phyloP scores from a whole-genome alignment of 805 yeast species.

The Priceomyces carsonii region DNA sequence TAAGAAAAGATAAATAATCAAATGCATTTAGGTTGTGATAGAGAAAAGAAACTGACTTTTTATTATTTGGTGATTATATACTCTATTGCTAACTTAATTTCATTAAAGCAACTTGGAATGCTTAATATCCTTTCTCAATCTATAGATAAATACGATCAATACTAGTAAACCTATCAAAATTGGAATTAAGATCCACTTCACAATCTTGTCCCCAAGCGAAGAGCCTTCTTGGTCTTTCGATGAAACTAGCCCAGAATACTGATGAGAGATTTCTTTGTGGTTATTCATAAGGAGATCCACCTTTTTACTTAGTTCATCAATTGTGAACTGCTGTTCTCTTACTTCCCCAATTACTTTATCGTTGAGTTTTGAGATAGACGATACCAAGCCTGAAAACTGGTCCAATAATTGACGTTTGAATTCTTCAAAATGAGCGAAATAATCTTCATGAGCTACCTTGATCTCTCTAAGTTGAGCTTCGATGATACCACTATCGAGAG shows the following conservation, averaged over 20 bases:
- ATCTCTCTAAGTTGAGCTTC: conserved; percentile 18
- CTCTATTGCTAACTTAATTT: too few species aligned
- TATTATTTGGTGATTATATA: too few species aligned
- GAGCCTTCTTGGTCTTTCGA: conserved; percentile 14
- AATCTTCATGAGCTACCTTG: neutral
- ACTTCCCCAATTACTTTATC: conserved; percentile 43
- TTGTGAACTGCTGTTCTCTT: conserved; percentile 37
- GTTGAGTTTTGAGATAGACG: conserved; percentile 30
- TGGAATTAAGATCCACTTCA: conserved; percentile 44
- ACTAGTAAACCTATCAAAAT: conserved; percentile 39
- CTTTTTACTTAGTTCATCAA: conserved; percentile 33
- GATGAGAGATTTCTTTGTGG: conserved; percentile 37
- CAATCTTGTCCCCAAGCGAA: conserved; percentile 20
- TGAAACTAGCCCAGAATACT: conserved; percentile 20
- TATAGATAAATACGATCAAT: conserved; percentile 48
- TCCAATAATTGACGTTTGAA: conserved; percentile 27
- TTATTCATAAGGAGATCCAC: conserved; percentile 42
- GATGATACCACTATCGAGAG: conserved; percentile 9
- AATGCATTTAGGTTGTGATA: too few species aligned
- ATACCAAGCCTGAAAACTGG: conserved; percentile 34
- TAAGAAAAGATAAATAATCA: too few species aligned
- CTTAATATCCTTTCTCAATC: conserved; percentile 62
- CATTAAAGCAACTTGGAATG: conserved; percentile 58
- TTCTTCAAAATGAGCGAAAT: conserved; percentile 9
- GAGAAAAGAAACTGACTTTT: too few species aligned